Base-by-base conservation (phyloP, 164 flowering plant species). In the Brasenia schreberi region DNA sequence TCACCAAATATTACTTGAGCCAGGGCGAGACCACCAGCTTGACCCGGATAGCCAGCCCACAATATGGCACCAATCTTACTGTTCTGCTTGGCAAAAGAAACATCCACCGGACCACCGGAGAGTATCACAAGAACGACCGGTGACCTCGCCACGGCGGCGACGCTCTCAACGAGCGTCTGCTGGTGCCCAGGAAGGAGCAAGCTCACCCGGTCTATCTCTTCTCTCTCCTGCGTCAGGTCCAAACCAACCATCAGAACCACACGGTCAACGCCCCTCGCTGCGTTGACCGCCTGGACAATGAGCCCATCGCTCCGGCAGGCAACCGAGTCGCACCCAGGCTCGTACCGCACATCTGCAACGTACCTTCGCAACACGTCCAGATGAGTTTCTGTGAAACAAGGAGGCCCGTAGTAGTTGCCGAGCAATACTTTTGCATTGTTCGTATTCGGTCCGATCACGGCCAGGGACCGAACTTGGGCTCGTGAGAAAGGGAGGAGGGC, bases 1-100 rank as follows among this genome's bases (percentile, higher is more conserved):
- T 80, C 84, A 3, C 97, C 99, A 43, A 89, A 91, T 42, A 94
- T 79, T 64, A 87, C 76, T 67, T 94, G 77, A 0, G 99, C 88
- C 58, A 94, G 73, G 17, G 96, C 96, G 61, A 61, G 62, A 14
- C 87, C 97, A 18, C 99, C 97, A 23, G 83, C 83, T 78, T 91
- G 77, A 6, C 96, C 96, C 0, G 97, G 97, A 79, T 94, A 94
- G 53, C 98, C 98, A 68, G 81, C 95, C 98, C 97, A 91, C 64
- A 87, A 56, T 42, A 88, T 88, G 76, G 86, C 69, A 53, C 89
- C 89, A 6, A 90, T 80, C 4, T 77, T 80, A 7, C 61, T 62
- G 68, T 85, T 77, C 27, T 75, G 1, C 66, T 91, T 91, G 16
- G 97, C 92, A 64, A 84, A 89, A 5, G 87, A 69, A 65, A 91